Percentiles rank a stretch among this genome's conserved stretches.
phyloP scores from a whole-genome alignment of 192 early-diverging fungal genomes.

The Entomortierella beljakovae region DNA sequence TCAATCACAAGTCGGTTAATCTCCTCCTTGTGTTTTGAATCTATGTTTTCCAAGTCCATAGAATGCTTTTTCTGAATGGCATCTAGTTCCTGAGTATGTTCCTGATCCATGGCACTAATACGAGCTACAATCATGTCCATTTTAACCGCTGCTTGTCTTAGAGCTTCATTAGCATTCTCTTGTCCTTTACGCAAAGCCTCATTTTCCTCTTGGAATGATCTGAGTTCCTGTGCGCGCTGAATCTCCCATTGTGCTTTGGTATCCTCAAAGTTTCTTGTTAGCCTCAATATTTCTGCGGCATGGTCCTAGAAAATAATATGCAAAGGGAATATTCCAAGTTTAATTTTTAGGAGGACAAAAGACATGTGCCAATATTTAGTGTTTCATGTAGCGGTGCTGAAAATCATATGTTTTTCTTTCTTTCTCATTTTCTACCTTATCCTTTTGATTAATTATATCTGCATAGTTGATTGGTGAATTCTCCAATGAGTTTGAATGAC shows the following conservation, averaged over 20 bases:
- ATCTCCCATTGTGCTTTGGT: conserved; percentile 4
- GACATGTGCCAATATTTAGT: too few species aligned
- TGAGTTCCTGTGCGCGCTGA: background rate
- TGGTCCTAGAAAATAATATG: conserved; percentile 5
- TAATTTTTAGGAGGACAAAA: too few species aligned
- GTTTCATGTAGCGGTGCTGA: too few species aligned
- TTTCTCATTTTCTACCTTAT: conserved; percentile 7
- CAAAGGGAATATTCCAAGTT: too few species aligned
- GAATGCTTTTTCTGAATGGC: background rate
- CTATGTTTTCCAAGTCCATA: conserved; percentile 1
- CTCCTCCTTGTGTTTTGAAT: conserved; percentile 19
- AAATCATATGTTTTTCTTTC: too few species aligned
- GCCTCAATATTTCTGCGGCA: conserved; percentile 15
- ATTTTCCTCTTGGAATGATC: conserved; percentile 6
- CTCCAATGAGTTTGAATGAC: background rate
- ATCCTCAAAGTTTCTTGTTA: conserved; percentile 10
- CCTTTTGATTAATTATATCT: conserved; percentile 8
- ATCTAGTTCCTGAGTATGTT: conserved; percentile 27
- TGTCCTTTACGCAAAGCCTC: conserved; percentile 6
- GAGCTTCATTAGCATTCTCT: background rate
- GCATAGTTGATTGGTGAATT: conserved; percentile 3
- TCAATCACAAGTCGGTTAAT: conserved; percentile 26
- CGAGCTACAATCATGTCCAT: conserved; percentile 7
- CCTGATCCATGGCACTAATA: conserved; percentile 7
- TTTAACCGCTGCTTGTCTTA: background rate